These are phyloP conservation scores for Gonapodya prolifera DNA, from an alignment of 192 early-diverging fungal genomes.

Conservation along the genomic window DNA sequence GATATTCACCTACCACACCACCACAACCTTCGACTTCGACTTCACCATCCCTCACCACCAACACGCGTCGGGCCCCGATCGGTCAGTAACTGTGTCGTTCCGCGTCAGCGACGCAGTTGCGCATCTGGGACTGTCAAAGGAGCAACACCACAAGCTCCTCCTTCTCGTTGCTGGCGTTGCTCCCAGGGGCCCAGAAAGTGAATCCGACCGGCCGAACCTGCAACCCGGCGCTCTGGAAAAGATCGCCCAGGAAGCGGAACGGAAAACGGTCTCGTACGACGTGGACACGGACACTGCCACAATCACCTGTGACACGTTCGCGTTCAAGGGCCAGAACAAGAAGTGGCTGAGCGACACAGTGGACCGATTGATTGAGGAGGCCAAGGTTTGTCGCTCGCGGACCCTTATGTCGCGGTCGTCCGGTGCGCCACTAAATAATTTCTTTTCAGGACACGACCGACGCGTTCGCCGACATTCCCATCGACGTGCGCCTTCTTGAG, in stretches of 20 bases:
- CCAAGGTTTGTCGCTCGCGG: neutral
- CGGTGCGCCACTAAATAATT: neutral
- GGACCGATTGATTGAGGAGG: neutral
- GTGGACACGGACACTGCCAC: neutral
- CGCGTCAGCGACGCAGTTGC: neutral
- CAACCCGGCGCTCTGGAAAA: neutral
- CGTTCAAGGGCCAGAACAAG: neutral
- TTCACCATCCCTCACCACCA: neutral
- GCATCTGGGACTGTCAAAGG: neutral
- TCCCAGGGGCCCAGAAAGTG: neutral
- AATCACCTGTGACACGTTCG: neutral
- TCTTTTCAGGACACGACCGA: neutral
- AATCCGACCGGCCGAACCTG: no score
- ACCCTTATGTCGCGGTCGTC: no score
- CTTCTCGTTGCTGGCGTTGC: neutral
- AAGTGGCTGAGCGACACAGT: constrained; percentile 3
- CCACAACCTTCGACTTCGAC: constrained; percentile 1
- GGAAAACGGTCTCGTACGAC: neutral
- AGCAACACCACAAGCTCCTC: neutral
- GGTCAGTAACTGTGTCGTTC: neutral
- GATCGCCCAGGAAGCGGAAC: neutral
- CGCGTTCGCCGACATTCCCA: neutral
- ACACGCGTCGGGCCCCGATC: neutral
- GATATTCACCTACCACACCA: neutral
- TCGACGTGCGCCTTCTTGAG: neutral